A percentile compares a stretch with the other conserved stretches of the same genome.
These are phyloP conservation scores for Trichosporon sp. DNA, from an alignment of 1,284 basidiomycete species.

Conservation along the genomic window DNA sequence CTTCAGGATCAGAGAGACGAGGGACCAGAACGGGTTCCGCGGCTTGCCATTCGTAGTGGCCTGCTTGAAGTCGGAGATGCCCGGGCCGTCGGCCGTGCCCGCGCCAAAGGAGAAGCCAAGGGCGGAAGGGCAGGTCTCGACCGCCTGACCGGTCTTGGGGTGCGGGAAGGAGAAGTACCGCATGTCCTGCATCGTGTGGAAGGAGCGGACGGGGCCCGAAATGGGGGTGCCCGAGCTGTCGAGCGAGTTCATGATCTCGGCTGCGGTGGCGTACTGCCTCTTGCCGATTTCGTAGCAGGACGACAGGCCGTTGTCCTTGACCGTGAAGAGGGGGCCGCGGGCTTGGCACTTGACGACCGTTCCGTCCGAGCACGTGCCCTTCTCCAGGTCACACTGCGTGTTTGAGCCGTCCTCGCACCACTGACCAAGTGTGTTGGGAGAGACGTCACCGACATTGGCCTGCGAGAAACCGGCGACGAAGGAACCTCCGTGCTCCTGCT, in stretches of 20 bases:
- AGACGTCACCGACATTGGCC: slow-evolving; percentile 29
- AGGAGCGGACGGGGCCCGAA: slow-evolving; percentile 24
- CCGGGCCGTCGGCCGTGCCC: slow-evolving; percentile 30
- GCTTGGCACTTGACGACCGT: slow-evolving; percentile 22
- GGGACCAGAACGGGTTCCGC: slow-evolving; percentile 28
- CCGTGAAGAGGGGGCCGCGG: slow-evolving; percentile 22
- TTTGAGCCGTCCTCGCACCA: slow-evolving; percentile 32
- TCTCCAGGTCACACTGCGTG: slow-evolving; percentile 20
- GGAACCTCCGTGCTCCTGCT: slow-evolving; percentile 13
- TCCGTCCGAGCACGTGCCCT: slow-evolving; percentile 28
- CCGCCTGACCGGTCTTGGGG: slow-evolving; percentile 12
- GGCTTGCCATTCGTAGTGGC: background rate
- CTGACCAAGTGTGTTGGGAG: slow-evolving; percentile 27
- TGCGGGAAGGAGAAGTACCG: slow-evolving; percentile 25
- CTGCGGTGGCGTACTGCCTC: slow-evolving; percentile 22
- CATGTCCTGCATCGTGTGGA: slow-evolving; percentile 32
- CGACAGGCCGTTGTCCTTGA: slow-evolving; percentile 21
- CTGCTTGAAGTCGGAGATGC: slow-evolving; percentile 26
- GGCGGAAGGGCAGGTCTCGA: slow-evolving; percentile 27
- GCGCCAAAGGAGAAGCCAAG: slow-evolving; percentile 29
- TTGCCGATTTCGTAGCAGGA: slow-evolving; percentile 28
- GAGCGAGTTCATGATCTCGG: slow-evolving; percentile 19
- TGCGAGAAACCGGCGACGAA: slow-evolving; percentile 33
- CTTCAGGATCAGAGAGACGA: slow-evolving; percentile 13
- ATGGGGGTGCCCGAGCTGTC: slow-evolving; percentile 23